A percentile compares a stretch with the other conserved stretches of the same genome.
These are phyloP conservation scores for Acrocalymma vagum DNA, from an alignment of 2,329 filamentous ascomycete genomes.

Conservation along the genomic window DNA sequence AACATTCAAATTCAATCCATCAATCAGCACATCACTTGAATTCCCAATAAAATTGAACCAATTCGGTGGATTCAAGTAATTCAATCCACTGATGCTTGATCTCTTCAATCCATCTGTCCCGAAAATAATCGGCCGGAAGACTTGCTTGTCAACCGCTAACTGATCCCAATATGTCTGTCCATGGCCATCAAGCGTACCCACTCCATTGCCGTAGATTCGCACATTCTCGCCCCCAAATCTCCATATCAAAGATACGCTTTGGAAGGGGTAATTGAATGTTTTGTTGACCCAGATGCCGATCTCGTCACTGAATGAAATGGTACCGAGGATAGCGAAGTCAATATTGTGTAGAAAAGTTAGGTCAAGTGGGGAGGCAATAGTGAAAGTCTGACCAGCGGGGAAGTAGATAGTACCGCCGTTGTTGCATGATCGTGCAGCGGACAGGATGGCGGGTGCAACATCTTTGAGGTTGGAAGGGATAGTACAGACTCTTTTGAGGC, in stretches of 20 bases:
- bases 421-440: slow-evolving; percentile 64
- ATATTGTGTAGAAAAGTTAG: slow-evolving; percentile 67
- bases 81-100: neutral
- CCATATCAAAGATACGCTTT: slow-evolving; percentile 70
- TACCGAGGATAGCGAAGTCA: slow-evolving; percentile 58
- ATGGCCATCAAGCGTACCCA: slow-evolving; percentile 61
- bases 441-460: slow-evolving; percentile 57
- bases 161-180: slow-evolving; percentile 59
- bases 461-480: no score
- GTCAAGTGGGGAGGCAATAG: slow-evolving; percentile 67
- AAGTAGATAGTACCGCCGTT: slow-evolving; percentile 64
- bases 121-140: no score
- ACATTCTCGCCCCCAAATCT: slow-evolving; percentile 68
- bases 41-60: slow-evolving; percentile 58
- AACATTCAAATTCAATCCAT: slow-evolving; percentile 68
- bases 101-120: no score
- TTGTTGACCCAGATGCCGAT: slow-evolving; percentile 70
- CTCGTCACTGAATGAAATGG: slow-evolving; percentile 68
- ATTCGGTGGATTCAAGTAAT: neutral
- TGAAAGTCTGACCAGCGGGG: slow-evolving; percentile 62
- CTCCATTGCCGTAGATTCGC: slow-evolving; percentile 68
- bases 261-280: slow-evolving; percentile 67
- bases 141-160: no score
- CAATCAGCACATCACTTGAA: slow-evolving; percentile 58
- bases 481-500: no score